These are phyloP conservation scores for Amanita polypyramis DNA, from an alignment of 768 basidiomycete species.

Conservation along the genomic window DNA sequence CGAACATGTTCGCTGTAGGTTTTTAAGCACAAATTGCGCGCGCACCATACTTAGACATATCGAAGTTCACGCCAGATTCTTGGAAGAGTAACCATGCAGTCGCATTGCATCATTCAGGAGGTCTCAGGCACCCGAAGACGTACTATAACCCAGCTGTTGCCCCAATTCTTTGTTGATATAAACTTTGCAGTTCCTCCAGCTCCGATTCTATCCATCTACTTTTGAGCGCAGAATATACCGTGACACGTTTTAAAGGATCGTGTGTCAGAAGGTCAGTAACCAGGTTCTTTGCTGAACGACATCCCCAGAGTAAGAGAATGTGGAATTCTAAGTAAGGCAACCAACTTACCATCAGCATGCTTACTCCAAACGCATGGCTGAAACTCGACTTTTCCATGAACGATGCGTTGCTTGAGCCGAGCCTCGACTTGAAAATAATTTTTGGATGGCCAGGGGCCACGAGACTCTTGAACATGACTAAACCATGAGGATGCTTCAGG, in stretches of 20 bases:
- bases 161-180: slow-evolving; percentile 40
- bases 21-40: slow-evolving; percentile 8
- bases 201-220: slow-evolving; percentile 63
- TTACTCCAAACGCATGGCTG: slow-evolving; percentile 40
- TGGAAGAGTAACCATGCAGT: slow-evolving; percentile 46
- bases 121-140: not conserved
- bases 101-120: not conserved
- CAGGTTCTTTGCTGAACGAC: slow-evolving; percentile 41
- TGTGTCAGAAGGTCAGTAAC: slow-evolving; percentile 52
- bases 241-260: slow-evolving; percentile 47
- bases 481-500: slow-evolving; percentile 26
- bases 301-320: not conserved
- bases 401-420: slow-evolving; percentile 58
- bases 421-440: slow-evolving; percentile 40
- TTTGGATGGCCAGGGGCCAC: slow-evolving; percentile 29
- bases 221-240: slow-evolving; percentile 48
- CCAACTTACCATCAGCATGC: slow-evolving; percentile 44
- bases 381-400: slow-evolving; percentile 52
- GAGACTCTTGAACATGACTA: slow-evolving; percentile 24
- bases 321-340: not conserved
- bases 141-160: not conserved
- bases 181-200: slow-evolving; percentile 43
- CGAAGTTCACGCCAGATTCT: slow-evolving; percentile 77
- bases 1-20: slow-evolving; percentile 84
- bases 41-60: slow-evolving; percentile 11